Evolutionary conservation across 1,284 basidiomycete species (phyloP).

Genomic region (Moesziomyces globuligerus): DNA sequence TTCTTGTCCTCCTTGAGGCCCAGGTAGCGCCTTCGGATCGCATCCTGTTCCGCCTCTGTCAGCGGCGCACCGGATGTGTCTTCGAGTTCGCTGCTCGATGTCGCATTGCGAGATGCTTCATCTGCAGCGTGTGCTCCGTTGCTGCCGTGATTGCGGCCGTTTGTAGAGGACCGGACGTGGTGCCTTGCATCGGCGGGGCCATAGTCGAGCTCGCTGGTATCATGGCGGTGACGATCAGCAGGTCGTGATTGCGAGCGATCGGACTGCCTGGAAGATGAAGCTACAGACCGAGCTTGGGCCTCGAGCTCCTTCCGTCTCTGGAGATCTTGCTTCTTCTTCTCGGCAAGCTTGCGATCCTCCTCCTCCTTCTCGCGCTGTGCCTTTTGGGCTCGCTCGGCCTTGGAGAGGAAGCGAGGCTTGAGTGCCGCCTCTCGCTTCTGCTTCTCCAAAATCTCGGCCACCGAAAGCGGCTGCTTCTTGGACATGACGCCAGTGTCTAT

Average conservation of each 20-base stretch:
- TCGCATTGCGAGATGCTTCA: neutral
- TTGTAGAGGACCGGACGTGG: constrained; percentile 7
- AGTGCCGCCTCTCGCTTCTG: constrained; percentile 46
- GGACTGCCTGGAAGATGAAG: constrained; percentile 18
- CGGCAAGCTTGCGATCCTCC: constrained; percentile 34
- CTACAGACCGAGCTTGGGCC: constrained; percentile 68
- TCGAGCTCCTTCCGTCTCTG: constrained; percentile 78
- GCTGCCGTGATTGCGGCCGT: neutral
- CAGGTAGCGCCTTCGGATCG: constrained; percentile 58
- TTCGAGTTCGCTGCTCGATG: neutral
- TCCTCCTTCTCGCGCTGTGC: constrained; percentile 37
- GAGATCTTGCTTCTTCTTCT: constrained; percentile 73
- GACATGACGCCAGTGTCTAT: constrained; percentile 16
- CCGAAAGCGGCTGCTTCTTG: constrained; percentile 46
- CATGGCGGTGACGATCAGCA: constrained; percentile 1
- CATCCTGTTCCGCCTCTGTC: constrained; percentile 51
- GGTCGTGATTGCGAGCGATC: constrained; percentile 1
- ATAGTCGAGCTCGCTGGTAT: constrained; percentile 20
- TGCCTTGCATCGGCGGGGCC: constrained; percentile 18
- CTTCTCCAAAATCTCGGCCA: constrained; percentile 55
- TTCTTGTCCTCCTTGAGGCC: constrained; percentile 74
- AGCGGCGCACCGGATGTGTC: constrained; percentile 13
- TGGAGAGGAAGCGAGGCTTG: constrained; percentile 59
- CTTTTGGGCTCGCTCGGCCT: constrained; percentile 54
- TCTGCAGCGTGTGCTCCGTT: neutral